Evolutionary conservation across 108 stramenopile species (phyloP).

Genomic region (Pelagomonas calceolata): DNA sequence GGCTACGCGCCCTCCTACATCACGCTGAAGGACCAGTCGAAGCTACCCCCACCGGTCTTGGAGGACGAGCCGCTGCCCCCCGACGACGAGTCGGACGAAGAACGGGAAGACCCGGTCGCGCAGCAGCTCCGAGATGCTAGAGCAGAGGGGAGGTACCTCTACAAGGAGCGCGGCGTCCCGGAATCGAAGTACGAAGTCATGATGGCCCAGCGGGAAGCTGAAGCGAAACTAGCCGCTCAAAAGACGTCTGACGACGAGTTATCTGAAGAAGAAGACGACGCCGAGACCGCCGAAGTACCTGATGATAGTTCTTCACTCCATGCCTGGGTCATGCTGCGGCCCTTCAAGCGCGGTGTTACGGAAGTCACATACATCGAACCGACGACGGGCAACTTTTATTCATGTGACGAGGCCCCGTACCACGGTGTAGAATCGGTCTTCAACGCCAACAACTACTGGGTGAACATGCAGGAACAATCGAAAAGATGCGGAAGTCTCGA

Average conservation of each 20-base stretch:
- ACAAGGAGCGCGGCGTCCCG: constrained; percentile 11
- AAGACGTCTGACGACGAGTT: constrained; percentile 8
- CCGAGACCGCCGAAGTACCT: neutral
- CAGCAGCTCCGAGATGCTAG: too few species aligned
- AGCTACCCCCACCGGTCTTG: constrained; percentile 2
- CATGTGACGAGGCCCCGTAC: constrained; percentile 38
- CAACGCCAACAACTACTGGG: constrained; percentile 60
- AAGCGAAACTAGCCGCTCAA: neutral
- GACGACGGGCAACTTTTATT: constrained; percentile 50
- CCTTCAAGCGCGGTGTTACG: constrained; percentile 22
- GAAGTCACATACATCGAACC: constrained; percentile 35
- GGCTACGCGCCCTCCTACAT: constrained; percentile 45
- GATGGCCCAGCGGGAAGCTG: constrained; percentile 14
- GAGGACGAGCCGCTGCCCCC: neutral
- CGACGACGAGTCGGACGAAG: neutral
- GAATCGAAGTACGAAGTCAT: neutral
- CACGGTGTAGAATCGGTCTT: constrained; percentile 42
- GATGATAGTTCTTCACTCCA: neutral
- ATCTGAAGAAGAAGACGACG: neutral
- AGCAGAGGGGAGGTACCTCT: neutral
- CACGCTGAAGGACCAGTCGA: constrained; percentile 5
- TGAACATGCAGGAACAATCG: constrained; percentile 37
- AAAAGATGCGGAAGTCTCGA: neutral
- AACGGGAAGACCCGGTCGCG: too few species aligned
- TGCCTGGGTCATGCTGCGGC: constrained; percentile 34